phyloP scores from a whole-genome alignment of 805 yeast genomes.

The Priceomyces melissophilus region DNA sequence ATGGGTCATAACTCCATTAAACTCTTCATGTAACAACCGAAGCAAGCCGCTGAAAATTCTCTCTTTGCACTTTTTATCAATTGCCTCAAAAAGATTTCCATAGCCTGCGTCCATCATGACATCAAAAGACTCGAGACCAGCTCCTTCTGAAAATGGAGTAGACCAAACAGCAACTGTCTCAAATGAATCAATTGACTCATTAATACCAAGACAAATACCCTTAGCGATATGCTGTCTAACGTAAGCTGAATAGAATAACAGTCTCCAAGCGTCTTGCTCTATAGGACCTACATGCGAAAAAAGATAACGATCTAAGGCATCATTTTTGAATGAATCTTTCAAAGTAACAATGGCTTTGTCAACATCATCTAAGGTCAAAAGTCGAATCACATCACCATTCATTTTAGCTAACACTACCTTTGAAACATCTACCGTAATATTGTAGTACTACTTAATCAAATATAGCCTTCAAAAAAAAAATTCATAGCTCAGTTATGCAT shows the following conservation, averaged over 20 bases:
- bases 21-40: constrained; percentile 48
- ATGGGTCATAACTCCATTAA: constrained; percentile 38
- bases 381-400: constrained; percentile 6
- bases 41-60: constrained; percentile 50
- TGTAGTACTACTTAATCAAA: too few relatives aligned
- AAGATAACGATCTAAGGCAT: constrained; percentile 31
- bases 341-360: constrained; percentile 37
- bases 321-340: constrained; percentile 31
- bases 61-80: constrained; percentile 46
- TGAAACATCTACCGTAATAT: too few relatives aligned
- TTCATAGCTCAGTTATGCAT: too few relatives aligned
- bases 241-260: constrained; percentile 48
- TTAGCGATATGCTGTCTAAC: constrained; percentile 47
- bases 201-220: constrained; percentile 49
- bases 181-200: constrained; percentile 40
- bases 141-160: constrained; percentile 39
- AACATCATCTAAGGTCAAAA: constrained; percentile 18
- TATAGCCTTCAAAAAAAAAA: too few relatives aligned
- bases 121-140: constrained; percentile 43
- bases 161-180: constrained; percentile 58
- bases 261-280: constrained; percentile 24
- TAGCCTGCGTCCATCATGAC: constrained; percentile 52
- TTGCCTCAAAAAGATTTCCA: constrained; percentile 47
- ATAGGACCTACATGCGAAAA: constrained; percentile 22
- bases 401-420: too few relatives aligned